phyloP scores from a whole-genome alignment of 164 flowering plant genomes.

The Magnolia officinalis region DNA sequence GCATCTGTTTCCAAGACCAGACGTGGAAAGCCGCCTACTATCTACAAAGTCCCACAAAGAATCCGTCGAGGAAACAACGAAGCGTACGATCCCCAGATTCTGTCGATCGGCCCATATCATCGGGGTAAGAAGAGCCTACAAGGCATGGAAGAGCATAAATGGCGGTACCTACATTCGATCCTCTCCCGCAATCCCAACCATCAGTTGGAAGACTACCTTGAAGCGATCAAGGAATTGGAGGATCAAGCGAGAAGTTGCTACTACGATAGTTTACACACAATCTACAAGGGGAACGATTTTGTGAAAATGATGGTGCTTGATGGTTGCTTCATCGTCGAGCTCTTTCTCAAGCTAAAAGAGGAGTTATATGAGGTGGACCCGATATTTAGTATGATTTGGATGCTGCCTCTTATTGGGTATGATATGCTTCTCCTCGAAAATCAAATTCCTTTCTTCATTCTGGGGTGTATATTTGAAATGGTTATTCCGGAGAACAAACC shows the following conservation, averaged over 20 bases:
- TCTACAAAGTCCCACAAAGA: constrained; percentile 40
- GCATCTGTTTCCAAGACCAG: no score
- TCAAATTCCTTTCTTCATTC: constrained; percentile 15
- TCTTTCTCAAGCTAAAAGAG: not conserved
- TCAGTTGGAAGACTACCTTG: not conserved
- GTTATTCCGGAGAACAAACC: not conserved
- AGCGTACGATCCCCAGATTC: constrained; percentile 20
- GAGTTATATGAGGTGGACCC: not conserved
- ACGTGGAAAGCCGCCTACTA: constrained; percentile 6
- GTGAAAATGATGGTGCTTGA: constrained; percentile 14
- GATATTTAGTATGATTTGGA: constrained; percentile 3
- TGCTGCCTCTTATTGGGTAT: not conserved
- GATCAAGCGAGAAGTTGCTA: not conserved
- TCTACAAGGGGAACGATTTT: constrained; percentile 3
- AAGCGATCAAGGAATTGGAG: not conserved
- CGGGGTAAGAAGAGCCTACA: not conserved
- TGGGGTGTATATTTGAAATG: constrained; percentile 1
- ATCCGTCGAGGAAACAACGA: constrained; percentile 34
- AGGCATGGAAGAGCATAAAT: constrained; percentile 18
- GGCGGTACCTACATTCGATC: not conserved
- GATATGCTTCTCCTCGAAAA: constrained; percentile 19
- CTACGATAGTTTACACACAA: not conserved
- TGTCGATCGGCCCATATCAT: constrained; percentile 24
- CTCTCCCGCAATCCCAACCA: not conserved
- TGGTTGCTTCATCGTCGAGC: constrained; percentile 21